Base-by-base conservation (phyloP, 768 basidiomycete species). In the Lactifluus echinatus region DNA sequence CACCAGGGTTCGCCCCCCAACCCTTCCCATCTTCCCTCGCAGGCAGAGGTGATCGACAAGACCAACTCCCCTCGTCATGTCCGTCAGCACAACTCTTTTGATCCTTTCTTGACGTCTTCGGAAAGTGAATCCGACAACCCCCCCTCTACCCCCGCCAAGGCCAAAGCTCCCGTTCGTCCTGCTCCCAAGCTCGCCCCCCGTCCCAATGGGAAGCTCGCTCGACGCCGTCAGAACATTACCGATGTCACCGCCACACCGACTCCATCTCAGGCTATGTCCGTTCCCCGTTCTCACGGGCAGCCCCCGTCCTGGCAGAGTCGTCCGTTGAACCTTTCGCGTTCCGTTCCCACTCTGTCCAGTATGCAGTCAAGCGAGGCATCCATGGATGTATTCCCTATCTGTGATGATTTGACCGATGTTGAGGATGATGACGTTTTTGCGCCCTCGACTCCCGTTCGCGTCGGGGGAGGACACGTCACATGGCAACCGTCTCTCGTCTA, bases 1-100 rank as follows among this genome's bases (percentile, higher is more conserved):
- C 83, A 83, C 59, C 84, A 85, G 67, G 78, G 82, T 21, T 86
- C 85, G 39, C 83, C 83, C 17, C 80, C 80, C 33, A 69, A 76
- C 42, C 66, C 71, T 47, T 56, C 69, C 42, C 55, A 60, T 60
- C 64, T 67, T 67, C 67, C 82, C 79, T 80, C 81, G 79, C 83
- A 85, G 79, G 83, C 77, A 80, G 85, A 85, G 80, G 79, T 58
- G 46, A 47, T 40, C 48, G 50, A 39, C 56, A 66, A 64, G 45
- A 70, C 59, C 60, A 63, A 53, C 68, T 49, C 69, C 62, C 43
- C 62, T 52, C 65, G 64, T 46, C 71, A 65, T 31, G 64, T 50
- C n/a, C 66, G 31, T 53, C 70, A 73, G 56, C 69, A 72, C 49
- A 76, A 76, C 56, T 71, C 73, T 3, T 73, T 76, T 55, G 76